phyloP scores from a whole-genome alignment of 495 filamentous ascomycete species.

The Bacidia rubella region DNA sequence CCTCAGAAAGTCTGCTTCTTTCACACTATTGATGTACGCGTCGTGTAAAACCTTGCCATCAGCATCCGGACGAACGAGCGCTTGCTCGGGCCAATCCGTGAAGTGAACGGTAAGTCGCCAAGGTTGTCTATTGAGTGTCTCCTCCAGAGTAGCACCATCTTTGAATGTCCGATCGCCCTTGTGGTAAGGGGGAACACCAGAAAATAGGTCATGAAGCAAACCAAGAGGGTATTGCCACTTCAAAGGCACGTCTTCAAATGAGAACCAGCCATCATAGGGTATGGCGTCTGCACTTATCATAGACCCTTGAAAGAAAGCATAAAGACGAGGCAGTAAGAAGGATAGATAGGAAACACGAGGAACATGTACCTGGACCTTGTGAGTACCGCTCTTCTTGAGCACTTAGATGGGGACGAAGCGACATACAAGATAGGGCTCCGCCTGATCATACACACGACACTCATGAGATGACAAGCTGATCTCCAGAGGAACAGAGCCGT shows the following conservation, averaged over 20 bases:
- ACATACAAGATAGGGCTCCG: constrained; percentile 40
- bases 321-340: constrained; percentile 65
- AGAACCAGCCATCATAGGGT: constrained; percentile 55
- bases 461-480: constrained; percentile 39
- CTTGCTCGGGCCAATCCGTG: constrained; percentile 57
- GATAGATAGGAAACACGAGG: constrained; percentile 49
- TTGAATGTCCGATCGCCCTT: neutral
- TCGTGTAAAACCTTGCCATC: constrained; percentile 55
- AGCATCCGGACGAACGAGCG: constrained; percentile 50
- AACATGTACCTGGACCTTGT: constrained; percentile 30
- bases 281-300: constrained; percentile 50
- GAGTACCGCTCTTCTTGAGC: constrained; percentile 2
- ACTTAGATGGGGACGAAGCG: neutral
- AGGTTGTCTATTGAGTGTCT: constrained; percentile 35
- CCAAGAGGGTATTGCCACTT: constrained; percentile 85
- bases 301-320: constrained; percentile 59
- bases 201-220: constrained; percentile 78
- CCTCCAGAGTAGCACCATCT: neutral
- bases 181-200: constrained; percentile 43
- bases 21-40: constrained; percentile 85
- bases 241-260: constrained; percentile 62
- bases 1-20: constrained; percentile 87
- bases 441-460: constrained; percentile 39
- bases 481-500: constrained; percentile 37
- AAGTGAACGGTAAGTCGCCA: constrained; percentile 72